Evolutionary conservation across 2,329 filamentous ascomycete genomes (phyloP), one percentile per base, ranked within the genome.

Genomic region (Fusarium armeniacum): DNA sequence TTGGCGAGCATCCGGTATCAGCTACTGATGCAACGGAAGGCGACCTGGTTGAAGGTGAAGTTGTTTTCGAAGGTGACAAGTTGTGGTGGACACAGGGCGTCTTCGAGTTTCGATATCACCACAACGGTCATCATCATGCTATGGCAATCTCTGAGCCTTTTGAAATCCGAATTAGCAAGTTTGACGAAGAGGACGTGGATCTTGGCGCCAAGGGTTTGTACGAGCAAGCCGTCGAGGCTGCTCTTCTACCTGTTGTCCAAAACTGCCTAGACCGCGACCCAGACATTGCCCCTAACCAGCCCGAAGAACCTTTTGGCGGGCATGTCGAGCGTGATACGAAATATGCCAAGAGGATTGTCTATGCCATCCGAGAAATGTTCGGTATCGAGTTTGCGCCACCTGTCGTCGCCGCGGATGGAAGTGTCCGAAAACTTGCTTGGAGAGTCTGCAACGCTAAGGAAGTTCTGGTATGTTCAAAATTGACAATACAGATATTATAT

Each of bases 51-150:
- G 86, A 87, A 15, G 96, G 96, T 44, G 93, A 97, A 78, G 90
- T 98, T 76, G 80, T 93, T 15, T 98, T 99, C 77, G 85, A 90
- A 12, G 94, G 96, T 49, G 94, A 98, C 82, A 97, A 97, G 81
- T 86, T 98, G 4, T 99, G 93, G 91, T 99, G 96, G 96, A 97
- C 92, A 0, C 92, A 95, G 65, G 96, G 96, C 57, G 92, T 97
- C 5, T 99, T 97, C 76, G 96, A 99, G 77, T 97, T 99, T 83
- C 90, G 96, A 41, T 98, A 98, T 81, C 96, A 99, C 80, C 96
- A 99, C 80, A 91, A 93, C 72, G 94, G 94, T 58, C 92, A 91
- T 75, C 94, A 99, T 81, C 93, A 92, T 71, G 94, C 97, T 76
- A 96, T 99, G 92, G 89, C 93, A 20, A 92, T 98, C 65, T 98